These are phyloP conservation scores for Melocanna baccifera DNA, from an alignment of 176 grass and related monocot species.

Conservation along the genomic window DNA sequence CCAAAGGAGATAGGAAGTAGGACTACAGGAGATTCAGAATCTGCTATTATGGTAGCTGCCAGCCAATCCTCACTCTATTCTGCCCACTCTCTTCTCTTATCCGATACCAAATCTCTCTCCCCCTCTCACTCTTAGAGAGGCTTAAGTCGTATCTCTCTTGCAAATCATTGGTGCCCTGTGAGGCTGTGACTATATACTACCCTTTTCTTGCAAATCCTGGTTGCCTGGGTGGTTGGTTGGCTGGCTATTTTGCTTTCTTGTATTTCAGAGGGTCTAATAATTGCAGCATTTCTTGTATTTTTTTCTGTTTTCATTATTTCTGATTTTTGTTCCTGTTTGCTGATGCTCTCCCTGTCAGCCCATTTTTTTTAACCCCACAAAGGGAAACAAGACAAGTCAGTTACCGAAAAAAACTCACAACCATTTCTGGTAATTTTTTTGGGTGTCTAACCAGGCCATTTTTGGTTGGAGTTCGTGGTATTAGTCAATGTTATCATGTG, in stretches of 20 bases:
- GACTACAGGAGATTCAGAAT: slow-evolving; percentile 43
- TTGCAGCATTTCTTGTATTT: not conserved
- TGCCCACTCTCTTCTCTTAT: slow-evolving; percentile 4
- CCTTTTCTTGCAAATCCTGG: not conserved
- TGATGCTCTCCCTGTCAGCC: not conserved
- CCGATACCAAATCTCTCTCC: slow-evolving; percentile 11
- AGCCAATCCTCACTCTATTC: slow-evolving; percentile 16
- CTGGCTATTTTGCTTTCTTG: slow-evolving; percentile 23
- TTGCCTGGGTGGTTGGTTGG: not conserved
- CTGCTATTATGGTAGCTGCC: slow-evolving; percentile 15
- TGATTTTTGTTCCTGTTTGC: slow-evolving; percentile 5
- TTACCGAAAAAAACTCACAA: not conserved
- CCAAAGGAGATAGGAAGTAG: not conserved
- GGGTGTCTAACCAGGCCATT: not conserved
- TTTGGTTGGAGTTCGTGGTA: not conserved
- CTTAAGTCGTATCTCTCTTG: slow-evolving; percentile 22
- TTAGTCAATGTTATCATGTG: slow-evolving; percentile 3
- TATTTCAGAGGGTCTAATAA: slow-evolving; percentile 17
- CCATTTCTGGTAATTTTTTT: slow-evolving; percentile 19
- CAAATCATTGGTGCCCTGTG: slow-evolving; percentile 37
- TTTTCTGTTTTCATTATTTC: not conserved
- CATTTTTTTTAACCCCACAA: not conserved
- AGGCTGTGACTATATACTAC: not conserved
- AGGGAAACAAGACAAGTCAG: not conserved
- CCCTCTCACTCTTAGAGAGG: not conserved